Percentiles rank a stretch among this genome's conserved stretches.
phyloP scores from a whole-genome alignment of 1,284 basidiomycete species.

The Boletellus deceptivus region DNA sequence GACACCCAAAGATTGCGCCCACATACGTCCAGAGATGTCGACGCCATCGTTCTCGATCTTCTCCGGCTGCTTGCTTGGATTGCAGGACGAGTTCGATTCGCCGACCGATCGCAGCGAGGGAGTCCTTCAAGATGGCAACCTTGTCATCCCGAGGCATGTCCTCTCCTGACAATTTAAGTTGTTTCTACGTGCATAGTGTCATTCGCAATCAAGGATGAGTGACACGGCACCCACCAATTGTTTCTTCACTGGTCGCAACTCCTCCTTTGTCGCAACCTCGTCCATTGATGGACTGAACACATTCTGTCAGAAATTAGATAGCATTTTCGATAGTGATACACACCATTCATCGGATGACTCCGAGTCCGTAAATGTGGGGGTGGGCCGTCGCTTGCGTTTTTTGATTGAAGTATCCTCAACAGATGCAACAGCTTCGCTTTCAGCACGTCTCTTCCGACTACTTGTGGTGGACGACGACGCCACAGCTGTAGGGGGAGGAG shows the following conservation, averaged over 20 bases:
- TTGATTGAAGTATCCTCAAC: constrained; percentile 65
- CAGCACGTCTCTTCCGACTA: constrained; percentile 67
- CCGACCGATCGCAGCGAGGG: constrained; percentile 89
- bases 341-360: constrained; percentile 87
- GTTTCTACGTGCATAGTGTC: constrained; percentile 62
- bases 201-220: background rate
- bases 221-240: constrained; percentile 66
- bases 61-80: constrained; percentile 71
- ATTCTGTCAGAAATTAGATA: constrained; percentile 2
- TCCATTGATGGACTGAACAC: constrained; percentile 87
- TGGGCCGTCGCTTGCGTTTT: constrained; percentile 84
- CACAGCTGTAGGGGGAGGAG: constrained; percentile 64
- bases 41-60: constrained; percentile 83
- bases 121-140: constrained; percentile 93
- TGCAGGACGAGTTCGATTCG: constrained; percentile 87
- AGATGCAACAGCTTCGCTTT: constrained; percentile 78
- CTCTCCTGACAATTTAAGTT: constrained; percentile 89
- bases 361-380: constrained; percentile 90
- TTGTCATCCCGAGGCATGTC: constrained; percentile 93
- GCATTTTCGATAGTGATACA: constrained; percentile 28
- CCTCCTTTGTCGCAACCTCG: constrained; percentile 91
- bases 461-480: constrained; percentile 64
- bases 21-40: constrained; percentile 95
- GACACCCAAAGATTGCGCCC: background rate
- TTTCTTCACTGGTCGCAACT: constrained; percentile 94